phyloP scores from a whole-genome alignment of 2,329 filamentous ascomycete genomes.

The Daldinia eschscholtzii region DNA sequence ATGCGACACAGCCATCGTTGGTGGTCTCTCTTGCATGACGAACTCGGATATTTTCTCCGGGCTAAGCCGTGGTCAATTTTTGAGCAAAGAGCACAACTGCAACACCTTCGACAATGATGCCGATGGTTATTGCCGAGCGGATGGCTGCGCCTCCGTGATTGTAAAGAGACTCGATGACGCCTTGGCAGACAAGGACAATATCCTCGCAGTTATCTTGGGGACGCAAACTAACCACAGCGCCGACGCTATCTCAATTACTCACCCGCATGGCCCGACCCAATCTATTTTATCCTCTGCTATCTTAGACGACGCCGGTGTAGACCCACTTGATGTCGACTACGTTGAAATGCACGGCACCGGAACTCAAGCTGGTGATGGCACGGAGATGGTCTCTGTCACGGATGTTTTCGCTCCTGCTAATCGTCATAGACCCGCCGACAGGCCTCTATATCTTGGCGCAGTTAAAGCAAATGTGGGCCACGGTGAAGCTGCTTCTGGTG shows the following conservation, averaged over 20 bases:
- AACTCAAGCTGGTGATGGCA: constrained; percentile 85
- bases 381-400: constrained; percentile 84
- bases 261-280: constrained; percentile 83
- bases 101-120: constrained; percentile 85
- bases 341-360: constrained; percentile 93
- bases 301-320: constrained; percentile 78
- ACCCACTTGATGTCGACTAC: constrained; percentile 82
- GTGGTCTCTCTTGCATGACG: constrained; percentile 82
- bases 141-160: constrained; percentile 79
- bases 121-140: constrained; percentile 85
- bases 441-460: constrained; percentile 72
- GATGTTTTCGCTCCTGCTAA: constrained; percentile 63
- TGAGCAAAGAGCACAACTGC: constrained; percentile 81
- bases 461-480: constrained; percentile 67
- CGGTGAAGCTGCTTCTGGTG: not conserved
- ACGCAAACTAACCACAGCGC: constrained; percentile 85
- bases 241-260: constrained; percentile 84
- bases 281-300: constrained; percentile 77
- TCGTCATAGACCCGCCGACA: constrained; percentile 60
- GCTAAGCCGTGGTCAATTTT: constrained; percentile 80
- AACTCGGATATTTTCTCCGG: constrained; percentile 85
- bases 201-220: constrained; percentile 80
- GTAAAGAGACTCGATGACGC: constrained; percentile 86
- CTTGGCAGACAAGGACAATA: constrained; percentile 79
- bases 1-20: constrained; percentile 84